Evolutionary conservation across 2,329 filamentous ascomycete genomes (phyloP).

Genomic region (Botryotinia calthae): DNA sequence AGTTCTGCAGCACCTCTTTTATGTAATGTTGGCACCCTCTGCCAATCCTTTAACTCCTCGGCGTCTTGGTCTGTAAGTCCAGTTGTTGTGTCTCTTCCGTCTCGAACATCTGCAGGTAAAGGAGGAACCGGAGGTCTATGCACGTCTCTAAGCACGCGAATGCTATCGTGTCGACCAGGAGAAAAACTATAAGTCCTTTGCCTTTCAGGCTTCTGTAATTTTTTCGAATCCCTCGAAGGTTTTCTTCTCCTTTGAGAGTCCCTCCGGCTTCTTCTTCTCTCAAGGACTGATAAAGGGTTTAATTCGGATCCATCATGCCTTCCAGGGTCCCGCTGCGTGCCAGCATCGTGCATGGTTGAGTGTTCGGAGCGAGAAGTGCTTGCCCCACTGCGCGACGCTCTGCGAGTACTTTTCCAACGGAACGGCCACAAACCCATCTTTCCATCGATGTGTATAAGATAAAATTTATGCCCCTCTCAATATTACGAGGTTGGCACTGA

Average conservation of each 20-base stretch:
- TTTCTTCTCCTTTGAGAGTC: conserved; percentile 34
- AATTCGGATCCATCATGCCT: conserved; percentile 39
- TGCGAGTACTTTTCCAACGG: conserved; percentile 68
- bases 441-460: conserved; percentile 30
- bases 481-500: conserved; percentile 16
- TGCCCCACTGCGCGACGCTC: conserved; percentile 53
- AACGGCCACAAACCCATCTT: conserved; percentile 83
- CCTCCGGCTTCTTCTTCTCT: conserved; percentile 40
- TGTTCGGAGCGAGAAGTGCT: conserved; percentile 55
- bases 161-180: conserved; percentile 55
- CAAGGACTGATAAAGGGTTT: conserved; percentile 31
- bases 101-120: conserved; percentile 31
- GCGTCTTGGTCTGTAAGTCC: conserved; percentile 32
- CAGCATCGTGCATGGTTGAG: conserved; percentile 42
- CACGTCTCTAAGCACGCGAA: conserved; percentile 42
- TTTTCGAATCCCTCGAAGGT: conserved; percentile 39
- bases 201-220: conserved; percentile 47
- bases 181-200: conserved; percentile 60
- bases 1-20: conserved; percentile 61
- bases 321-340: conserved; percentile 31
- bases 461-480: conserved; percentile 20
- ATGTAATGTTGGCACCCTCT: conserved; percentile 54
- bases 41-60: conserved; percentile 39
- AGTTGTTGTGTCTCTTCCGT: conserved; percentile 24
- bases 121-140: conserved; percentile 36